These are phyloP conservation scores for Trichosporon asahii DNA, from an alignment of 1,284 basidiomycete species.

Conservation along the genomic window DNA sequence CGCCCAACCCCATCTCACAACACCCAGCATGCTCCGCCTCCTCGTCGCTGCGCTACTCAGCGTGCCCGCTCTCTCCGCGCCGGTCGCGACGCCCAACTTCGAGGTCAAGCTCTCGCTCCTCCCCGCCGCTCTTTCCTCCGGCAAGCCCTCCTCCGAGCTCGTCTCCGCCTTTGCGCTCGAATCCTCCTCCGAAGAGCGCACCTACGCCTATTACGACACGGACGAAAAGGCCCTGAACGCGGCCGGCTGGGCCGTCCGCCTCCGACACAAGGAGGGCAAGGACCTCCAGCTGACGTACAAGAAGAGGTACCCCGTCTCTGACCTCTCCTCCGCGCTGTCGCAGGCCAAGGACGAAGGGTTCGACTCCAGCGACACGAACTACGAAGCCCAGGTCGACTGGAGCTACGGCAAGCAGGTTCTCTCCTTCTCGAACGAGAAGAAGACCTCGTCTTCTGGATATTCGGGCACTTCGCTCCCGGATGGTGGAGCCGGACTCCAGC, in stretches of 20 bases:
- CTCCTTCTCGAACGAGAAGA: conserved; percentile 2
- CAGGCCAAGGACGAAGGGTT: conserved; percentile 14
- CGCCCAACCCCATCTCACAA: neutral
- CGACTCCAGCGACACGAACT: conserved; percentile 7
- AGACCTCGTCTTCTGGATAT: neutral
- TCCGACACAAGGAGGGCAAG: conserved; percentile 14
- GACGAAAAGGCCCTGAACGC: neutral
- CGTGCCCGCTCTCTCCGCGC: neutral
- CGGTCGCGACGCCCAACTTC: conserved; percentile 4
- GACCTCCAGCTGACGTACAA: conserved; percentile 16
- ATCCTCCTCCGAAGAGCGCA: neutral
- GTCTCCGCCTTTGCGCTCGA: neutral
- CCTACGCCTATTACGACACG: conserved; percentile 16
- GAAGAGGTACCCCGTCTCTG: conserved; percentile 11
- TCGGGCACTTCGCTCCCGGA: conserved; percentile 6
- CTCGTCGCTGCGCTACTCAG: conserved; percentile 1
- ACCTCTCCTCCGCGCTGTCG: neutral
- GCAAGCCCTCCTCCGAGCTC: neutral
- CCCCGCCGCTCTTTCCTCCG: neutral
- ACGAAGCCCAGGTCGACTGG: conserved; percentile 18
- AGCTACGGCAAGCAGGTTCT: conserved; percentile 15
- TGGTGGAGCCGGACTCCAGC: neutral
- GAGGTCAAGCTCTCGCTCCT: conserved; percentile 17
- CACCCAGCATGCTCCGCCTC: neutral
- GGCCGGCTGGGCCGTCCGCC: conserved; percentile 13